Evolutionary conservation across 2,329 filamentous ascomycete species (phyloP).

Genomic region (Curvularia sp.): DNA sequence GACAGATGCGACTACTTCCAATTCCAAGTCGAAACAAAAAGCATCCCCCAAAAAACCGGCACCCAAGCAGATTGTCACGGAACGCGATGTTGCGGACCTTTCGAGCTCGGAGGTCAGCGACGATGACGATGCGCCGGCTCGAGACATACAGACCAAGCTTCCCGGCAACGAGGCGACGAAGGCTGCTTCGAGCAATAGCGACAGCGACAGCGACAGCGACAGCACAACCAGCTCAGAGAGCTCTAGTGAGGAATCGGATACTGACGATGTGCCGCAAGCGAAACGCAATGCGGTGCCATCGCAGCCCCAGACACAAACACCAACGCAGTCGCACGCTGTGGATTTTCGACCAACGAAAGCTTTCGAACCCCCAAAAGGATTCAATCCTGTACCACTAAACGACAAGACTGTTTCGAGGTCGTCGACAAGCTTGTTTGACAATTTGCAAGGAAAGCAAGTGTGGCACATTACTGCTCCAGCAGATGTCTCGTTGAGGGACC

Average conservation of each 20-base stretch:
- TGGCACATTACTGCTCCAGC: slow-evolving; percentile 82
- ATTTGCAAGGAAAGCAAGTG: slow-evolving; percentile 73
- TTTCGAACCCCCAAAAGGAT: slow-evolving; percentile 54
- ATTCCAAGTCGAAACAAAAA: slow-evolving; percentile 23
- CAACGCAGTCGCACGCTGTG: slow-evolving; percentile 38
- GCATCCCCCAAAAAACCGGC: slow-evolving; percentile 27
- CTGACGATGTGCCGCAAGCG: slow-evolving; percentile 33
- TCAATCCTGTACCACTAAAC: slow-evolving; percentile 59
- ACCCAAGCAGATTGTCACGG: slow-evolving; percentile 33
- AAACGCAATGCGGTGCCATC: slow-evolving; percentile 24
- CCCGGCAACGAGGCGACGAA: slow-evolving; percentile 24
- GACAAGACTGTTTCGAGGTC: slow-evolving; percentile 44
- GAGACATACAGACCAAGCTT: slow-evolving; percentile 28
- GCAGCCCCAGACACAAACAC: slow-evolving; percentile 13
- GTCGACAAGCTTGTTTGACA: slow-evolving; percentile 61
- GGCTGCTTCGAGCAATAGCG: slow-evolving; percentile 22
- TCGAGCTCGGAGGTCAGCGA: slow-evolving; percentile 39
- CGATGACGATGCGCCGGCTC: slow-evolving; percentile 29
- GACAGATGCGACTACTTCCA: slow-evolving; percentile 18
- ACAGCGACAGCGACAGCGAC: slow-evolving; percentile 25
- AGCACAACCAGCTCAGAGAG: slow-evolving; percentile 36
- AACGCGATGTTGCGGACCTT: slow-evolving; percentile 33
- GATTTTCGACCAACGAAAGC: slow-evolving; percentile 47
- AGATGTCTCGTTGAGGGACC: slow-evolving; percentile 70
- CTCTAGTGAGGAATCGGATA: slow-evolving; percentile 51